A percentile compares a stretch with the other conserved stretches of the same genome.
Evolutionary conservation across 2,329 filamentous ascomycete genomes (phyloP).

Genomic region (Lomentospora prolificans): DNA sequence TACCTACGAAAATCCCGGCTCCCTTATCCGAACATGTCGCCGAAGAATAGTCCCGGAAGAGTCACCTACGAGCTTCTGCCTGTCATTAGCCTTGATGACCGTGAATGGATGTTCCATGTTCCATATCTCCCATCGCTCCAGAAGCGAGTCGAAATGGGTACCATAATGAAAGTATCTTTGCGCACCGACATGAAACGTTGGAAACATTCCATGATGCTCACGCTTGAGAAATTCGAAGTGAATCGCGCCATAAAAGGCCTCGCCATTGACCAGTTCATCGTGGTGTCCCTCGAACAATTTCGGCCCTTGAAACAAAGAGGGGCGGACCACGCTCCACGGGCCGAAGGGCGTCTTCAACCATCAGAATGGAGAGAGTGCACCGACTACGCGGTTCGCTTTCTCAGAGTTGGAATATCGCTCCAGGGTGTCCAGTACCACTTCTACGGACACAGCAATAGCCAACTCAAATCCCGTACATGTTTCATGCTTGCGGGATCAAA

Average conservation of each 20-base stretch:
- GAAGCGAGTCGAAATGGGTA: not conserved
- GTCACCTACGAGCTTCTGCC: not conserved
- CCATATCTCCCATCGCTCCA: not conserved
- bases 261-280: not conserved
- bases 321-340: not conserved
- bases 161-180: not conserved
- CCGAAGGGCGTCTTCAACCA: slow-evolving; percentile 13
- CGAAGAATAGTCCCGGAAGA: no score
- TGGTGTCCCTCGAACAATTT: not conserved
- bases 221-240: not conserved
- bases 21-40: no score
- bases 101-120: not conserved
- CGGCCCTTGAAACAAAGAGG: not conserved
- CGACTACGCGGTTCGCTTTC: slow-evolving; percentile 24
- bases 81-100: not conserved
- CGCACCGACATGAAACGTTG: not conserved
- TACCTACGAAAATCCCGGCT: no score
- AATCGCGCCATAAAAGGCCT: not conserved
- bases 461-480: slow-evolving; percentile 30
- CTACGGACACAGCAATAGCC: slow-evolving; percentile 32
- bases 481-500: slow-evolving; percentile 25
- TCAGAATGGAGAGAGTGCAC: slow-evolving; percentile 22
- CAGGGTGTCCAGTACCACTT: slow-evolving; percentile 28
- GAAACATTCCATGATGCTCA: not conserved
- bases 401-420: slow-evolving; percentile 22